Evolutionary conservation across 2,329 filamentous ascomycete species (phyloP).

Genomic region (Aureobasidium melanogenum): DNA sequence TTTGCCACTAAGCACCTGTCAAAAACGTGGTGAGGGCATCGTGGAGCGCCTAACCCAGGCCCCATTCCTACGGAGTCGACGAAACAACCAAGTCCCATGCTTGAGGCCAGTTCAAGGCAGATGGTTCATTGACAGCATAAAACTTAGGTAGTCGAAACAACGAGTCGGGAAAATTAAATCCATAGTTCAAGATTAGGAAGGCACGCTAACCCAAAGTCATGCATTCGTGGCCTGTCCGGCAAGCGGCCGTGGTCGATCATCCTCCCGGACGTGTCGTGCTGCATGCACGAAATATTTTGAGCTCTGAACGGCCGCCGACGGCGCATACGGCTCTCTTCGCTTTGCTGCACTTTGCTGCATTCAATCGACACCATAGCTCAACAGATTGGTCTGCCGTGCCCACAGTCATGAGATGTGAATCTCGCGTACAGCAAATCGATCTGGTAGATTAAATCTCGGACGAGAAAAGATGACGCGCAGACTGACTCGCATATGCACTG

Average conservation of each 20-base stretch:
- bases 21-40: background rate
- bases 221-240: background rate
- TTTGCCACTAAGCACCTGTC: background rate
- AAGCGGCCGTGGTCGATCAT: conserved; percentile 1
- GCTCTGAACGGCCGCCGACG: background rate
- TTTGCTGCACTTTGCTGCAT: background rate
- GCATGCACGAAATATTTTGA: background rate
- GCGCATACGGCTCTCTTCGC: background rate
- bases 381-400: background rate
- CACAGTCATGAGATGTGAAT: background rate
- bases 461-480: background rate
- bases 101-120: background rate
- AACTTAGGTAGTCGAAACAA: background rate
- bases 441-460: background rate
- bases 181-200: background rate
- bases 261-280: background rate
- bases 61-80: background rate
- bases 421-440: background rate
- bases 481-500: background rate
- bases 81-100: background rate
- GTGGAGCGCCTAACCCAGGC: background rate
- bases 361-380: background rate
- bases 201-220: background rate
- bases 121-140: background rate
- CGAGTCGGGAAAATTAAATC: background rate